Evolutionary conservation across 1,139 yeast species (phyloP).

Genomic region (Saccharomyces hybrid): DNA sequence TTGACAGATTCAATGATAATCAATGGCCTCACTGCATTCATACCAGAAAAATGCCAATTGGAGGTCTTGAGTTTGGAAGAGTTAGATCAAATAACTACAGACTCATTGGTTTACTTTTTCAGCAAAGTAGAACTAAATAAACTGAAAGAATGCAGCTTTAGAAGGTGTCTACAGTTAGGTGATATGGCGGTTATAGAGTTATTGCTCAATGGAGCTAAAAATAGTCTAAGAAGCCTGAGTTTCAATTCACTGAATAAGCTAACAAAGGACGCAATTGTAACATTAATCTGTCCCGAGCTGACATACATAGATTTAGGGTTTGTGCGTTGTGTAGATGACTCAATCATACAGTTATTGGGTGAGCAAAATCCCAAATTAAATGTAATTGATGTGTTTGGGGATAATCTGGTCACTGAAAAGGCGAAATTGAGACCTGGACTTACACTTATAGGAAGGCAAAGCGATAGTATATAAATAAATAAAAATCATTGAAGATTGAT

Average conservation of each 20-base stretch:
- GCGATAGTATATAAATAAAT: slow-evolving; percentile 41
- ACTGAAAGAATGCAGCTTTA: slow-evolving; percentile 50
- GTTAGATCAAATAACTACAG: slow-evolving; percentile 58
- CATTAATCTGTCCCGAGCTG: slow-evolving; percentile 47
- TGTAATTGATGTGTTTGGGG: slow-evolving; percentile 71
- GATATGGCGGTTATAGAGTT: slow-evolving; percentile 56
- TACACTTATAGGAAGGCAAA: slow-evolving; percentile 68
- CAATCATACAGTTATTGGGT: slow-evolving; percentile 45
- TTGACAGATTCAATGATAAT: slow-evolving; percentile 57
- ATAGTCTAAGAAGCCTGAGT: slow-evolving; percentile 58
- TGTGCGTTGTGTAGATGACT: slow-evolving; percentile 65
- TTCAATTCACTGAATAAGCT: slow-evolving; percentile 64
- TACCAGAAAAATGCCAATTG: slow-evolving; percentile 13
- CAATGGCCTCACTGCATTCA: slow-evolving; percentile 50
- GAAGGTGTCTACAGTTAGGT: slow-evolving; percentile 57
- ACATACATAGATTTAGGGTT: slow-evolving; percentile 68
- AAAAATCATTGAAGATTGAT: too few species aligned
- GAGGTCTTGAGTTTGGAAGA: slow-evolving; percentile 24
- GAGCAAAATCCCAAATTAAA: slow-evolving; percentile 51
- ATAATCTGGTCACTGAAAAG: slow-evolving; percentile 54
- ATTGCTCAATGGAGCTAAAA: slow-evolving; percentile 49
- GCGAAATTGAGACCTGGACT: slow-evolving; percentile 49
- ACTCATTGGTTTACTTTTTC: slow-evolving; percentile 54
- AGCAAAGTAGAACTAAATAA: slow-evolving; percentile 43
- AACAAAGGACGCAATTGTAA: slow-evolving; percentile 43